Evolutionary conservation across 2,329 filamentous ascomycete genomes (phyloP).

Genomic region (Cladosporium sp.): DNA sequence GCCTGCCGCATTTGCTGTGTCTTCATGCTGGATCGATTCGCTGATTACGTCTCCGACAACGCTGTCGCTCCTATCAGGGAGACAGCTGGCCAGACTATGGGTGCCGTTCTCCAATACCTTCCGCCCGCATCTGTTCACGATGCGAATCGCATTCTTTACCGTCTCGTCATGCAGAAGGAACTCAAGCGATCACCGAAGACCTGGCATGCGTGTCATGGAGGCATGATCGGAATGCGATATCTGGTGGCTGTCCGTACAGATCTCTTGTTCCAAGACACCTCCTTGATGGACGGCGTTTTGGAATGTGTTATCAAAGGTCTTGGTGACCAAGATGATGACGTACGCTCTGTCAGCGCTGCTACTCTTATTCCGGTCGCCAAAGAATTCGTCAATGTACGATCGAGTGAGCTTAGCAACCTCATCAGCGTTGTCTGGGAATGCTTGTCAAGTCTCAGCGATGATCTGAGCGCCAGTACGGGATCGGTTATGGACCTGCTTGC

Average conservation of each 20-base stretch:
- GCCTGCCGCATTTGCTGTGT: slow-evolving; percentile 95
- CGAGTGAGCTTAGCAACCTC: slow-evolving; percentile 73
- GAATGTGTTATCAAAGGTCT: slow-evolving; percentile 93
- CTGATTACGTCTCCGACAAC: slow-evolving; percentile 96
- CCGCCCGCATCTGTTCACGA: slow-evolving; percentile 76
- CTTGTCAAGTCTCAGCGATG: slow-evolving; percentile 92
- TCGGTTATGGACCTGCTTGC: slow-evolving; percentile 98
- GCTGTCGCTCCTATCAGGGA: slow-evolving; percentile 95
- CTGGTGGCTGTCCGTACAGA: slow-evolving; percentile 94
- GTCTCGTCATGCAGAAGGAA: slow-evolving; percentile 90
- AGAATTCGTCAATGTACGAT: slow-evolving; percentile 86
- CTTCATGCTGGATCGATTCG: slow-evolving; percentile 95
- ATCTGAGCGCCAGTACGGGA: slow-evolving; percentile 93
- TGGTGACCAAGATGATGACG: slow-evolving; percentile 88
- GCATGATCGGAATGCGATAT: slow-evolving; percentile 95
- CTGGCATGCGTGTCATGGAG: slow-evolving; percentile 96
- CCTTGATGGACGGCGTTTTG: slow-evolving; percentile 90
- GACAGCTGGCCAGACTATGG: slow-evolving; percentile 90
- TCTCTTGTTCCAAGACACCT: slow-evolving; percentile 76
- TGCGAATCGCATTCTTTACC: slow-evolving; percentile 81
- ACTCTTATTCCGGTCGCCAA: slow-evolving; percentile 94
- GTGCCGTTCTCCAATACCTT: slow-evolving; percentile 83
- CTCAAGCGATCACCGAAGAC: slow-evolving; percentile 70
- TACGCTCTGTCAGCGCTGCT: slow-evolving; percentile 94
- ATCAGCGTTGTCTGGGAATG: slow-evolving; percentile 98